A percentile compares a stretch with the other conserved stretches of the same genome.
Conservation (phyloP, 345 rosid genomes). For the Conringia planisiliqua region DNA sequence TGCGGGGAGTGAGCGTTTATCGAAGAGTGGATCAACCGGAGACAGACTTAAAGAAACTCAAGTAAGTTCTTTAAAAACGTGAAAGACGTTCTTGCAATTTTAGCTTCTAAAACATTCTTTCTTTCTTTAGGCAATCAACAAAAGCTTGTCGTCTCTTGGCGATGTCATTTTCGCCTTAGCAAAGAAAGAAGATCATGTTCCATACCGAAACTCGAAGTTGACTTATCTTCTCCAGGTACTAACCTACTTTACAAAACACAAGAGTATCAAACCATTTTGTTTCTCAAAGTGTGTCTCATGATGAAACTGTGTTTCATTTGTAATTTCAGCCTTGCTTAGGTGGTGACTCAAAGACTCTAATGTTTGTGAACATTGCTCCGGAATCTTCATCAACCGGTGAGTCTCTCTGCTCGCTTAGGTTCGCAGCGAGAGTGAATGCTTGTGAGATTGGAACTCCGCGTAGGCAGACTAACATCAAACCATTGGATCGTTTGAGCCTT, state of each 20-base stretch:
- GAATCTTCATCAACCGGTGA: slow-evolving; percentile 79
- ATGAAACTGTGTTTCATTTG: slow-evolving; percentile 18
- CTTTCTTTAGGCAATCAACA: slow-evolving; percentile 75
- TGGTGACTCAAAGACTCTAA: slow-evolving; percentile 89
- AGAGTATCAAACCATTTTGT: not conserved
- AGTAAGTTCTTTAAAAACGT: slow-evolving; percentile 32
- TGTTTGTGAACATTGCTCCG: slow-evolving; percentile 92
- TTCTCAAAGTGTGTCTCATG: slow-evolving; percentile 22
- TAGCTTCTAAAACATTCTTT: not conserved
- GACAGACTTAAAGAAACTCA: slow-evolving; percentile 95
- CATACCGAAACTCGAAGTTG: slow-evolving; percentile 91
- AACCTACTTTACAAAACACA: not conserved
- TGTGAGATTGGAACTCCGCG: slow-evolving; percentile 98
- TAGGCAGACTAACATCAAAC: slow-evolving; percentile 53
- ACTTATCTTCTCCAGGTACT: slow-evolving; percentile 97
- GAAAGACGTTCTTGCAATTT: not conserved
- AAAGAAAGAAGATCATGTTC: slow-evolving; percentile 90
- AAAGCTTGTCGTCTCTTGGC: slow-evolving; percentile 81
- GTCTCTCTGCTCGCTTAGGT: slow-evolving; percentile 90
- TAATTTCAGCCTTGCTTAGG: slow-evolving; percentile 87
- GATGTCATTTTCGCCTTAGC: slow-evolving; percentile 92
- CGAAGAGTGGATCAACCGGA: slow-evolving; percentile 96
- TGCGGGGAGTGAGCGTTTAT: slow-evolving; percentile 98
- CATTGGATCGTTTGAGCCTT: slow-evolving; percentile 69
- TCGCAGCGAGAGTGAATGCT: slow-evolving; percentile 95